These are phyloP conservation scores for Eimeria acervulina DNA, from an alignment of 169 alveolate species.

Conservation along the genomic window DNA sequence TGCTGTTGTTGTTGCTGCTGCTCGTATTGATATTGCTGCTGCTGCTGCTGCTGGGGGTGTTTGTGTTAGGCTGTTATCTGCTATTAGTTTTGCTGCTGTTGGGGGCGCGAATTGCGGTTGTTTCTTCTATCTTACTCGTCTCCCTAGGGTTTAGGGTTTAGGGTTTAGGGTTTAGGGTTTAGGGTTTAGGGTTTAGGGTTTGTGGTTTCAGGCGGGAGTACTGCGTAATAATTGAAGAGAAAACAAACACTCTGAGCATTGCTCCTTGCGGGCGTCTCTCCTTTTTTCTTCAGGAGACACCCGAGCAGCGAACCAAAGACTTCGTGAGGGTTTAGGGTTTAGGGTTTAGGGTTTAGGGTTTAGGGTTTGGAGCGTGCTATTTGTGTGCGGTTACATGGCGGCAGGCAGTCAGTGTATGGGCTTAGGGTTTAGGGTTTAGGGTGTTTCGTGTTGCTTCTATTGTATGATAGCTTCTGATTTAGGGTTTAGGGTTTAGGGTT, in stretches of 20 bases:
- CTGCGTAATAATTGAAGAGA: conserved; percentile 21
- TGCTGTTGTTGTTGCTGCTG: neutral
- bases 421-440: too few relatives aligned
- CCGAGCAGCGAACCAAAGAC: conserved; percentile 22
- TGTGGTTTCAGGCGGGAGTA: conserved; percentile 14
- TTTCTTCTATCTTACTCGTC: too few relatives aligned
- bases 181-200: conserved; percentile 11
- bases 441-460: too few relatives aligned
- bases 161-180: too few relatives aligned
- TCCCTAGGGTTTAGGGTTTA: too few relatives aligned
- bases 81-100: neutral
- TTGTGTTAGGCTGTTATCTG: too few relatives aligned
- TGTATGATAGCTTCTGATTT: too few relatives aligned
- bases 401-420: too few relatives aligned
- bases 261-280: conserved; percentile 43
- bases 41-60: conserved; percentile 54
- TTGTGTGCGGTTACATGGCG: too few relatives aligned
- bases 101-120: too few relatives aligned
- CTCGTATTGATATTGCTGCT: neutral
- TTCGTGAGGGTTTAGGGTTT: conserved; percentile 41
- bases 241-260: neutral
- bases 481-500: conserved; percentile 5
- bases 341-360: conserved; percentile 39
- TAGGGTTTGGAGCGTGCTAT: neutral
- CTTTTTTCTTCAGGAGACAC: conserved; percentile 37